Conservation (phyloP, 2,329 filamentous ascomycete genomes). For the Cladosporium oxysporum region DNA sequence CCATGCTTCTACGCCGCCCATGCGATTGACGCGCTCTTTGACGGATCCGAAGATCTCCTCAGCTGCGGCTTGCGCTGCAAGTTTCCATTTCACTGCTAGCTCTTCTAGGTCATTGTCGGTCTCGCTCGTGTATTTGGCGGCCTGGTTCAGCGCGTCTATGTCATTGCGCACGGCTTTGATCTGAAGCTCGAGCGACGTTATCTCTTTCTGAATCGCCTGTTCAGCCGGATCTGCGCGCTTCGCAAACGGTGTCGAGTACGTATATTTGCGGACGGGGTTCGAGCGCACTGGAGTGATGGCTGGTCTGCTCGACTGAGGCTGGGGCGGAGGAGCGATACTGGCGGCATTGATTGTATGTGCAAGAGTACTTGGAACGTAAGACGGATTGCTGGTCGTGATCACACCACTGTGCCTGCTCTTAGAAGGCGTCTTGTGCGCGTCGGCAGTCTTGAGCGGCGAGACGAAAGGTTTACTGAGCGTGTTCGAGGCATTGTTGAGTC, state of each 20-base stretch:
- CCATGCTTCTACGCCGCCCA: conserved; percentile 63
- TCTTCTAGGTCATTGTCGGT: conserved; percentile 58
- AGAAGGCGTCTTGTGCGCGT: conserved; percentile 23
- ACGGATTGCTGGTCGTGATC: conserved; percentile 15
- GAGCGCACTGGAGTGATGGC: conserved; percentile 24
- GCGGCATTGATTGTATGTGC: conserved; percentile 31
- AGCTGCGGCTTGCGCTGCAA: conserved; percentile 61
- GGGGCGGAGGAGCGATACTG: neutral
- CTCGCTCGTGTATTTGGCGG: conserved; percentile 51
- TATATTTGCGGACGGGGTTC: conserved; percentile 40
- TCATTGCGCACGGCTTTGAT: conserved; percentile 48
- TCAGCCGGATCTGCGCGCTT: conserved; percentile 31
- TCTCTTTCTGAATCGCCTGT: conserved; percentile 28
- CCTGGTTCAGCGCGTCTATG: conserved; percentile 56
- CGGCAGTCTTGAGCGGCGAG: conserved; percentile 57
- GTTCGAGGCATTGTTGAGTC: conserved; percentile 58
- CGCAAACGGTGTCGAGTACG: conserved; percentile 29
- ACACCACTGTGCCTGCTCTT: conserved; percentile 23
- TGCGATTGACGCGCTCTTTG: conserved; percentile 60
- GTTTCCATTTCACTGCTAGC: conserved; percentile 63
- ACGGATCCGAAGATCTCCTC: conserved; percentile 67
- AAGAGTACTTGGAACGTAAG: conserved; percentile 34
- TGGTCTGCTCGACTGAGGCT: neutral
- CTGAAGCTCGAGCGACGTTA: conserved; percentile 33
- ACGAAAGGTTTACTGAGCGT: conserved; percentile 70